Conservation (phyloP, 2,329 filamentous ascomycete species). For the Scopulariopsis brevicaulis region DNA sequence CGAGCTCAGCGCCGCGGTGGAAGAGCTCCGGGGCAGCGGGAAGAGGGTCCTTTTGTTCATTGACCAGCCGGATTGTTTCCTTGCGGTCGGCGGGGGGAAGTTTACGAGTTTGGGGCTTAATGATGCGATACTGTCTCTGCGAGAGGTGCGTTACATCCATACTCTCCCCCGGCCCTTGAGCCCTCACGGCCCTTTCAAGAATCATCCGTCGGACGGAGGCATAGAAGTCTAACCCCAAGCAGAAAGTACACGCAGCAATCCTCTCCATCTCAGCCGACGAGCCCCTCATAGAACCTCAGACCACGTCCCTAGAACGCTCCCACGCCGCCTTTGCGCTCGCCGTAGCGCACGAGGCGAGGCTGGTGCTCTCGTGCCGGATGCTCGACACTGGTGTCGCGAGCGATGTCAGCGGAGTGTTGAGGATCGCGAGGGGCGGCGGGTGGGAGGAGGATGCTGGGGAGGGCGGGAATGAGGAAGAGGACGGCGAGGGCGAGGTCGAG, state of each 20-base stretch:
- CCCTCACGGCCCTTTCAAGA: neutral
- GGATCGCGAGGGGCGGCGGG: constrained; percentile 51
- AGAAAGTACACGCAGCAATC: constrained; percentile 55
- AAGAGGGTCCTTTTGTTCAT: constrained; percentile 46
- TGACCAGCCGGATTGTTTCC: constrained; percentile 53
- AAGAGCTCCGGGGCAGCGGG: constrained; percentile 15
- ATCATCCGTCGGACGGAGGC: neutral
- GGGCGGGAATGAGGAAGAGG: constrained; percentile 5
- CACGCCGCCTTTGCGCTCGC: constrained; percentile 61
- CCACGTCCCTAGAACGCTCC: constrained; percentile 56
- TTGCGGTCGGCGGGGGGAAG: constrained; percentile 33
- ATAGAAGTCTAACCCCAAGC: constrained; percentile 4
- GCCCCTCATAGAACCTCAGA: constrained; percentile 51
- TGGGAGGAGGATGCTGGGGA: neutral
- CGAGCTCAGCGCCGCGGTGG: constrained; percentile 26
- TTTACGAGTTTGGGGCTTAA: constrained; percentile 34
- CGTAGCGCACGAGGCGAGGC: constrained; percentile 63
- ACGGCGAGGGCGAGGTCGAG: constrained; percentile 20
- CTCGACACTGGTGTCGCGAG: constrained; percentile 81
- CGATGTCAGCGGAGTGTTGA: constrained; percentile 81
- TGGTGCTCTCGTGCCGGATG: constrained; percentile 59
- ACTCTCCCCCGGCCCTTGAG: neutral
- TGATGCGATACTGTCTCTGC: constrained; percentile 44
- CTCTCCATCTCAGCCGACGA: constrained; percentile 62
- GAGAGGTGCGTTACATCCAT: constrained; percentile 41